Conservation (phyloP, 345 rosid species). For the Hypericum perforatum region DNA sequence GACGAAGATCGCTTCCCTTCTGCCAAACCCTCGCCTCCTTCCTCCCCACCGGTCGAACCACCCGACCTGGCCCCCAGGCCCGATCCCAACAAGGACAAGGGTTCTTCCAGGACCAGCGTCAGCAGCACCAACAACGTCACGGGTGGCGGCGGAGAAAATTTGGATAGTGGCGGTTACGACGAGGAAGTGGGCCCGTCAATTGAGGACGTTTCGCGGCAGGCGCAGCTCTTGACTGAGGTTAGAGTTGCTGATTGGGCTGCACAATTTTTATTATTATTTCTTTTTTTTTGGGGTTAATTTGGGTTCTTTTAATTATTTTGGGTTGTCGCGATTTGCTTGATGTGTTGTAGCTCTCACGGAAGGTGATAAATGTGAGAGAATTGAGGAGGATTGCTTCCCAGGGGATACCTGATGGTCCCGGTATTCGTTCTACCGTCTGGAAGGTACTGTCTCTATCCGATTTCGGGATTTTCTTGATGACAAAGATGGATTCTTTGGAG, state of each 20-base stretch:
- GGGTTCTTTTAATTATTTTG: not conserved
- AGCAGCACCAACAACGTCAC: not conserved
- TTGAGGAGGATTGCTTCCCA: constrained; percentile 71
- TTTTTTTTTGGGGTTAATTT: not conserved
- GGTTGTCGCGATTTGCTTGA: not conserved
- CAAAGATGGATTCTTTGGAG: not conserved
- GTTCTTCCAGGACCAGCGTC: not conserved
- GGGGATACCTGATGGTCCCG: constrained; percentile 81
- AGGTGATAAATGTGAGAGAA: constrained; percentile 66
- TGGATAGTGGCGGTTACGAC: not conserved
- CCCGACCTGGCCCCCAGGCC: constrained; percentile 17
- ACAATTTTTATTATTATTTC: not conserved
- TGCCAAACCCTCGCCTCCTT: constrained; percentile 1
- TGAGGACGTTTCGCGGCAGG: constrained; percentile 67
- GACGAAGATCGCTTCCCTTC: constrained; percentile 6
- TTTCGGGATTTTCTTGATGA: not conserved
- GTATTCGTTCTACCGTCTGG: constrained; percentile 82
- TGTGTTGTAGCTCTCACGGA: constrained; percentile 54
- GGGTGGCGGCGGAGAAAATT: not conserved
- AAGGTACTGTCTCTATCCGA: constrained; percentile 36
- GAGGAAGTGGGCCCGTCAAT: constrained; percentile 28
- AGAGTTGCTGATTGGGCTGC: not conserved
- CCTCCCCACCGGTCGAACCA: too few relatives aligned
- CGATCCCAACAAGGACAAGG: constrained; percentile 25
- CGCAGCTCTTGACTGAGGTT: constrained; percentile 80